Base-by-base conservation (phyloP, 169 alveolate genomes). In the Cryptosporidium felis region DNA sequence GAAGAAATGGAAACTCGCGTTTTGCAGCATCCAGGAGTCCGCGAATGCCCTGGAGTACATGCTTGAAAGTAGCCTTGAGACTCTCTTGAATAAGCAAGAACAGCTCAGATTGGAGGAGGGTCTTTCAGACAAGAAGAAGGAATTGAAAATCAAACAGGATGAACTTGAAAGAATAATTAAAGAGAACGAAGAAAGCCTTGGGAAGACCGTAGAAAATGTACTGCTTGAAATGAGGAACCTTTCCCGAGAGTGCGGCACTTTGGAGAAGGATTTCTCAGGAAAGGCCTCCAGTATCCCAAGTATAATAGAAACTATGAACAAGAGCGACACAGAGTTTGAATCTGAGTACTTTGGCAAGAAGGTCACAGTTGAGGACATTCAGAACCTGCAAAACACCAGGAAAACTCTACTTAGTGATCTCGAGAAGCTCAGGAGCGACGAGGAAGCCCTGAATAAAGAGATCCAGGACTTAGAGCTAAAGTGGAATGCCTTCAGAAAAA, bases 1-100 rank as follows among this genome's bases (percentile, higher is more conserved):
- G 40, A 74, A 38, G 32, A 74, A 45, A 56, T 74, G 85, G 85
- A 74, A 74, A 26, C 46, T 49, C 21, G 67, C 85, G 0, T 74
- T 32, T 74, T 74, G 85, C 41, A 49, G 6, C 32, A 51, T 67
- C 10, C 61, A 49, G 23, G 85, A 74, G 26, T 74, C 74, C 38
- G 53, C 41, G 16, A 53, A 49, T 40, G 67, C 74, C 2, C 40
- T 74, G 67, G 36, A 38, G 6, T 61, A 74, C 56, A 21, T 74
- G 46, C 46, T 56, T 4, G 59, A 56, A 10, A 74, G 38, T 47
- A 30, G 61, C 14, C n/a, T 74, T 1, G 85, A 74, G 36, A 30
- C 46, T 18, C 61, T 74, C 4, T 44, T 56, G 2, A 74, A 74
- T 41, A 41, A 16, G 1, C 62, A 74, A 45, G 66, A 74, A 10